These are phyloP conservation scores for Escallonia herrerae DNA, from an alignment of 129 eudicot species.

Conservation along the genomic window DNA sequence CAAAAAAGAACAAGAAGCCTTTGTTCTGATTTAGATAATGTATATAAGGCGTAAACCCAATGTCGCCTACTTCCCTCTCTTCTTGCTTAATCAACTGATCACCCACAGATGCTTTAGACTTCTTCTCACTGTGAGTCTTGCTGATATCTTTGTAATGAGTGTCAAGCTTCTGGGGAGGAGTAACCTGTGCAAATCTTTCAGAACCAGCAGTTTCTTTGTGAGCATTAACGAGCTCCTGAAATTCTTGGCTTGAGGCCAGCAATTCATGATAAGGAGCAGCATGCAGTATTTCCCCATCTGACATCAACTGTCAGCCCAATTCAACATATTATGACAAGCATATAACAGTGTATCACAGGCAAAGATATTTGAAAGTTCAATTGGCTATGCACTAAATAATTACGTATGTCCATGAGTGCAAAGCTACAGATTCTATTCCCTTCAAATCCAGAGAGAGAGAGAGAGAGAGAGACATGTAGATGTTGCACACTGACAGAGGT, in stretches of 20 bases:
- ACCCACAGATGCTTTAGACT: slow-evolving; percentile 21
- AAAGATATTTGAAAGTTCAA: no score
- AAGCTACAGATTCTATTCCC: no score
- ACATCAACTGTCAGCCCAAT: slow-evolving; percentile 66
- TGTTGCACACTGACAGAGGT: no score
- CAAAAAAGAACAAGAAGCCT: slow-evolving; percentile 47
- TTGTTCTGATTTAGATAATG: slow-evolving; percentile 64
- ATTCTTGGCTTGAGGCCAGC: slow-evolving; percentile 60
- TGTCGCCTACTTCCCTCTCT: slow-evolving; percentile 86
- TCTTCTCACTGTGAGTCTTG: slow-evolving; percentile 20
- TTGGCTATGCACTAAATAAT: no score
- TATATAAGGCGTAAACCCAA: slow-evolving; percentile 70
- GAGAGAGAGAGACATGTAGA: no score
- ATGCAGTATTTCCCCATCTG: slow-evolving; percentile 73
- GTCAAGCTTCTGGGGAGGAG: slow-evolving; percentile 27
- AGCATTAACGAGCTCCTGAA: slow-evolving; percentile 72
- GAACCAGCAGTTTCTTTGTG: slow-evolving; percentile 94
- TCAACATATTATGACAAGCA: background rate
- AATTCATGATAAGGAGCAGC: slow-evolving; percentile 71
- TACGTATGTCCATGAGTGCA: no score
- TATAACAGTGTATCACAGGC: no score
- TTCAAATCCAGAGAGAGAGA: no score
- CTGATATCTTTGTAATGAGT: slow-evolving; percentile 35
- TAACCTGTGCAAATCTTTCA: slow-evolving; percentile 49
- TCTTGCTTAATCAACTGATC: slow-evolving; percentile 88